Conservation (phyloP, 768 basidiomycete genomes). For the Lentinula raphanica region DNA sequence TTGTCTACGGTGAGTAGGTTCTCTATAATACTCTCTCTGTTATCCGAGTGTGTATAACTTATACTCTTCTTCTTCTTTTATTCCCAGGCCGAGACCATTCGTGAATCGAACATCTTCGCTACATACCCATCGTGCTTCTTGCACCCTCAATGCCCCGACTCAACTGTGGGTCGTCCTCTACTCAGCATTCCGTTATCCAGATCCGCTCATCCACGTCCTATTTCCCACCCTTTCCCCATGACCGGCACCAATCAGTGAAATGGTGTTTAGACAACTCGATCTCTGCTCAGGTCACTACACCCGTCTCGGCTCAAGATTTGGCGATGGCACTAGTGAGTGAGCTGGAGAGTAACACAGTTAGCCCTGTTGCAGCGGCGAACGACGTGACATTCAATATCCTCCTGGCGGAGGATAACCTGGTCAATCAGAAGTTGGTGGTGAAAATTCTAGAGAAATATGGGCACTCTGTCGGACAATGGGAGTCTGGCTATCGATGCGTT, state of each 20-base stretch:
- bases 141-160: constrained; percentile 73
- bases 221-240: constrained; percentile 9
- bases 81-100: constrained; percentile 78
- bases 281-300: constrained; percentile 89
- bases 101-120: constrained; percentile 93
- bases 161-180: constrained; percentile 49
- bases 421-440: constrained; percentile 93
- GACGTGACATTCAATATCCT: constrained; percentile 89
- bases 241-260: constrained; percentile 54
- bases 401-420: constrained; percentile 93
- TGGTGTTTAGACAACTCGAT: constrained; percentile 97
- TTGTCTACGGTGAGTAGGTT: constrained; percentile 65
- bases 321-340: constrained; percentile 90
- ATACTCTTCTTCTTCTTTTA: constrained; percentile 2
- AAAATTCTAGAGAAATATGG: constrained; percentile 97
- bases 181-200: constrained; percentile 1
- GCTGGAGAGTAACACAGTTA: constrained; percentile 90
- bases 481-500: constrained; percentile 89
- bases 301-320: constrained; percentile 82
- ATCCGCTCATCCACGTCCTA: constrained; percentile 4
- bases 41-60: neutral
- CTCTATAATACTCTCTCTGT: neutral
- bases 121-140: constrained; percentile 92
- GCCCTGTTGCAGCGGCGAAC: constrained; percentile 79
- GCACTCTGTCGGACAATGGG: constrained; percentile 94